Conservation (phyloP, 2,329 filamentous ascomycete species). For the Tolypocladium sp. region DNA sequence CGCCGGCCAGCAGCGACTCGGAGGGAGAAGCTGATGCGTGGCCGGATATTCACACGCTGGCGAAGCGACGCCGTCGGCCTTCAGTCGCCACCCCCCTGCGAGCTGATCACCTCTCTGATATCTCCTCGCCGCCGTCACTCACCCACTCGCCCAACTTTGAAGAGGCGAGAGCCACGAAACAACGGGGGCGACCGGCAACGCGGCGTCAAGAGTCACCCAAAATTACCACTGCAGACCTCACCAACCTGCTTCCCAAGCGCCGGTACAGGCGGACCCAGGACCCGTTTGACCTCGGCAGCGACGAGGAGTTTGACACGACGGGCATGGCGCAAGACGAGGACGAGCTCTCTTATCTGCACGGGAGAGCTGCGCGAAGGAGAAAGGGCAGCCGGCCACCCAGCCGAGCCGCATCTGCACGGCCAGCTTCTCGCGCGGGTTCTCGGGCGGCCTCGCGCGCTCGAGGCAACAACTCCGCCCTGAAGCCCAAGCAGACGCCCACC, state of each 20-base stretch:
- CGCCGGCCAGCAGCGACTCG: conserved; percentile 44
- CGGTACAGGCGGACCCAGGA: conserved; percentile 31
- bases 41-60: conserved; percentile 43
- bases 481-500: conserved; percentile 12
- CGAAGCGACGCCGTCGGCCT: conserved; percentile 33
- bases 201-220: conserved; percentile 29
- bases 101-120: conserved; percentile 35
- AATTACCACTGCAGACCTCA: conserved; percentile 45
- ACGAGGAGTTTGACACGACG: conserved; percentile 38
- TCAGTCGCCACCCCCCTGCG: conserved; percentile 27
- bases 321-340: conserved; percentile 45
- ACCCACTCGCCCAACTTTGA: conserved; percentile 56
- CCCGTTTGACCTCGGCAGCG: conserved; percentile 31
- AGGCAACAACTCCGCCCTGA: conserved; percentile 12
- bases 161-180: conserved; percentile 11
- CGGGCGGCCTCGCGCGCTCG: conserved; percentile 7
- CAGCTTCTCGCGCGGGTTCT: conserved; percentile 14
- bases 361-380: conserved; percentile 23
- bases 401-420: conserved; percentile 15
- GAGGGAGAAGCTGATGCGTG: conserved; percentile 34
- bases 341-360: conserved; percentile 40
- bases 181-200: conserved; percentile 19
- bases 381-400: conserved; percentile 20
- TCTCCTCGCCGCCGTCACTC: conserved; percentile 56
- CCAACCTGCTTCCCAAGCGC: conserved; percentile 44